Percentiles rank a stretch among this genome's conserved stretches.
Conservation (phyloP, 2,329 filamentous ascomycete species). For the Cordyceps pruinosa region DNA sequence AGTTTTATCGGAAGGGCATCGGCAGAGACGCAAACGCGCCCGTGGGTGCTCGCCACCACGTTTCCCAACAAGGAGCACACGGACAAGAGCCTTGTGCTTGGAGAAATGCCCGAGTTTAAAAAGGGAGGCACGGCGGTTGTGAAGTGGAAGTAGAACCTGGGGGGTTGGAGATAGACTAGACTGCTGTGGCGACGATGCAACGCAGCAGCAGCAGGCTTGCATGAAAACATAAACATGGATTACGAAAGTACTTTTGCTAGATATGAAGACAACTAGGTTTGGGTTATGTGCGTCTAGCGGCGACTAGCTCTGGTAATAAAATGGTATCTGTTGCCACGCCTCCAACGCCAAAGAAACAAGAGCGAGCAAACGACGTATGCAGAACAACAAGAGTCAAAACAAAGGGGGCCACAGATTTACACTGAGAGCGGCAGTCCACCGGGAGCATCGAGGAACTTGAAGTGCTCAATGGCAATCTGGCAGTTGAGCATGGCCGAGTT, state of each 20-base stretch:
- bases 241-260: neutral
- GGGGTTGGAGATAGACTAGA: neutral
- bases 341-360: slow-evolving; percentile 5
- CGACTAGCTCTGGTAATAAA: neutral
- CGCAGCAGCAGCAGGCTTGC: neutral
- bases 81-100: slow-evolving; percentile 54
- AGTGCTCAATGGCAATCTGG: slow-evolving; percentile 75
- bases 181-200: too few species aligned
- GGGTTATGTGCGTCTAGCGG: neutral
- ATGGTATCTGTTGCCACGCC: slow-evolving; percentile 7
- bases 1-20: slow-evolving; percentile 63
- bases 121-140: slow-evolving; percentile 59
- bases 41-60: slow-evolving; percentile 72
- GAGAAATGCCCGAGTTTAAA: slow-evolving; percentile 59
- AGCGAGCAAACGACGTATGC: neutral
- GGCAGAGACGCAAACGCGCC: slow-evolving; percentile 46
- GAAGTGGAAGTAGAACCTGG: slow-evolving; percentile 41
- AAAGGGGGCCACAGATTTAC: neutral
- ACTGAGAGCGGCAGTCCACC: slow-evolving; percentile 17
- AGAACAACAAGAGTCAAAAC: neutral
- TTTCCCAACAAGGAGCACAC: slow-evolving; percentile 77
- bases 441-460: slow-evolving; percentile 58
- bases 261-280: neutral
- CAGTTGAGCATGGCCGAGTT: slow-evolving; percentile 89
- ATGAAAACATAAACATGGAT: neutral